These are phyloP conservation scores for Nidula microcarpa DNA, from an alignment of 768 basidiomycete species.

Conservation along the genomic window DNA sequence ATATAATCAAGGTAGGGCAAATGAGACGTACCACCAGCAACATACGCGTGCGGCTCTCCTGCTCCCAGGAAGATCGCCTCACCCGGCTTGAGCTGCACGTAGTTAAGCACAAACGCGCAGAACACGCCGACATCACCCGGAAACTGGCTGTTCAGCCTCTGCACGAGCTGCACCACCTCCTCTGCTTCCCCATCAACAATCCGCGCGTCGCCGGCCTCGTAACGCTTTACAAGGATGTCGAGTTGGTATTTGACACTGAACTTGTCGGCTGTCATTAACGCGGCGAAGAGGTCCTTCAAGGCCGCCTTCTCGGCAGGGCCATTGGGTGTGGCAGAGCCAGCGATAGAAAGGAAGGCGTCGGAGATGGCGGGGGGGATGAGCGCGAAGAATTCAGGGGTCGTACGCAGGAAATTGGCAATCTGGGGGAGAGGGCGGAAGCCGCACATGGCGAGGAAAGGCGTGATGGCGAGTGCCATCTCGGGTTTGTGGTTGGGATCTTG, in stretches of 20 bases:
- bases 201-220: conserved; percentile 34
- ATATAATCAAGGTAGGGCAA: neutral
- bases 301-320: conserved; percentile 48
- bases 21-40: conserved; percentile 68
- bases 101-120: conserved; percentile 87
- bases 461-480: conserved; percentile 97
- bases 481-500: conserved; percentile 96
- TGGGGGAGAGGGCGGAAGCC: conserved; percentile 83
- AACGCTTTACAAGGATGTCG: conserved; percentile 55
- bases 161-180: conserved; percentile 58
- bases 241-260: conserved; percentile 52
- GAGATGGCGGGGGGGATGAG: conserved; percentile 62
- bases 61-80: conserved; percentile 97
- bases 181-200: conserved; percentile 18
- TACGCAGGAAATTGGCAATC: conserved; percentile 64
- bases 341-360: conserved; percentile 43
- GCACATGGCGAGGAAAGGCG: conserved; percentile 86
- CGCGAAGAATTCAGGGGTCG: conserved; percentile 72
- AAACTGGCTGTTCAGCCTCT: conserved; percentile 67
- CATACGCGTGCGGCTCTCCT: conserved; percentile 95
- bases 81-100: conserved; percentile 73
- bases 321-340: conserved; percentile 32
- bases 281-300: conserved; percentile 75
- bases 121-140: conserved; percentile 93
- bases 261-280: conserved; percentile 76